Evolutionary conservation across 768 basidiomycete genomes (phyloP), one percentile per base, ranked within the genome.

Genomic region (Collybia sp.): DNA sequence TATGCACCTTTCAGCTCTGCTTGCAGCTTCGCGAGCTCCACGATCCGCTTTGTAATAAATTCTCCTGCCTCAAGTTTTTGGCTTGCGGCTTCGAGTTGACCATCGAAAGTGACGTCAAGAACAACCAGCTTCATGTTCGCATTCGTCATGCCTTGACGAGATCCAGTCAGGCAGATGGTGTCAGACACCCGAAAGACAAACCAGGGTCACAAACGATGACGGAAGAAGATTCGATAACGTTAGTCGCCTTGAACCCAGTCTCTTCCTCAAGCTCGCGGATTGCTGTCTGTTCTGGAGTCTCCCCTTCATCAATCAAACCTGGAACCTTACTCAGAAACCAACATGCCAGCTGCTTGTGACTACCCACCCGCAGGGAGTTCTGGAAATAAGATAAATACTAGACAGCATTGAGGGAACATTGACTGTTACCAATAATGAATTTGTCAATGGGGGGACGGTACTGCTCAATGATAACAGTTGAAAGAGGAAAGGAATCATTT

Each of bases 201-300:
- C 87, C 90, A 51, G 89, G 88, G 59, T 92, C 88, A 49, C 63
- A 68, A 31, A 85, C 85, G 18, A 85, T 58, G 17, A 82, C 54
- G 2, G 83, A 80, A 6, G 81, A 80, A 1, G 75, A 68, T 49
- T 90, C 78, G 30, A 86, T 56, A 25, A 93, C 71, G 42, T 71
- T 61, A 42, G 76, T 69, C 2, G 85, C 86, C 43, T 75, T 80
- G 65, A 80, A 95, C 4, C 94, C 94, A 2, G 94, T 96, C 64
- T 98, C 95, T 66, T 98, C 95, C 56, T 83, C 75, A 12, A 98
- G 76, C 62, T 98, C 95, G 16, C 95, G 80, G 32, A 93, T 73
- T 1, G 93, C 94, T 1, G 92, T 79, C 13, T 76, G 66, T 63
- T 87, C 88, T 0, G 90, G 73, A 1, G 84, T 80, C 70, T 98